Evolutionary conservation across 1,139 yeast species (phyloP).

Genomic region (Arxiozyma telluris): DNA sequence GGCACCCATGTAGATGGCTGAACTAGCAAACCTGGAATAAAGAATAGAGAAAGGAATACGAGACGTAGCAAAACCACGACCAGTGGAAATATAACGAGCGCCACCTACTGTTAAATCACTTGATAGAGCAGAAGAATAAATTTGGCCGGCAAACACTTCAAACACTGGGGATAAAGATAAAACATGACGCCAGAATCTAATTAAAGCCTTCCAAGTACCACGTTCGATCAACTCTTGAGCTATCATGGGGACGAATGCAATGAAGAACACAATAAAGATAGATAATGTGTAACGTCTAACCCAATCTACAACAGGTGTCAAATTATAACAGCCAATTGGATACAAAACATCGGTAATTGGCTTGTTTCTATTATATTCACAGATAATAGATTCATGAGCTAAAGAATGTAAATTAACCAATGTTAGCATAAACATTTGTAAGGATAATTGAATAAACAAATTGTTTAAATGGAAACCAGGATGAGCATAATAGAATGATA

Average conservation of each 20-base stretch:
- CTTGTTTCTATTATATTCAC: conserved; percentile 72
- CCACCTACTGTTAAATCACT: conserved; percentile 97
- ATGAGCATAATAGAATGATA: conserved; percentile 96
- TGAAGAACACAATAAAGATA: conserved; percentile 96
- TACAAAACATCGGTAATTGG: conserved; percentile 78
- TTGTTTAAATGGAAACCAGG: conserved; percentile 99
- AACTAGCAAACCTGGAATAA: conserved; percentile 94
- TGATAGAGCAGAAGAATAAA: conserved; percentile 81
- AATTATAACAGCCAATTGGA: conserved; percentile 92
- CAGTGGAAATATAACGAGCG: conserved; percentile 97
- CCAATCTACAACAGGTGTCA: conserved; percentile 90
- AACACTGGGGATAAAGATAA: conserved; percentile 89
- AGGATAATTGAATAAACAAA: conserved; percentile 87
- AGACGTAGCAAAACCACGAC: conserved; percentile 98
- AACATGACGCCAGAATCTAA: conserved; percentile 85
- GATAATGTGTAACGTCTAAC: conserved; percentile 94
- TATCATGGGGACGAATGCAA: conserved; percentile 89
- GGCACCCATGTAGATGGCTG: conserved; percentile 94
- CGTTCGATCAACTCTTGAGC: conserved; percentile 97
- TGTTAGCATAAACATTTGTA: conserved; percentile 87
- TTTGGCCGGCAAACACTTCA: conserved; percentile 97
- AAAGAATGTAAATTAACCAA: conserved; percentile 84
- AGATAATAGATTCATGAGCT: conserved; percentile 81
- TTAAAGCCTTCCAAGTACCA: conserved; percentile 93
- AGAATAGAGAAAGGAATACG: conserved; percentile 95